Percentiles rank a stretch among this genome's conserved stretches.
Evolutionary conservation across 2,329 filamentous ascomycete species (phyloP).

Genomic region (Fusarium phyllophilum): DNA sequence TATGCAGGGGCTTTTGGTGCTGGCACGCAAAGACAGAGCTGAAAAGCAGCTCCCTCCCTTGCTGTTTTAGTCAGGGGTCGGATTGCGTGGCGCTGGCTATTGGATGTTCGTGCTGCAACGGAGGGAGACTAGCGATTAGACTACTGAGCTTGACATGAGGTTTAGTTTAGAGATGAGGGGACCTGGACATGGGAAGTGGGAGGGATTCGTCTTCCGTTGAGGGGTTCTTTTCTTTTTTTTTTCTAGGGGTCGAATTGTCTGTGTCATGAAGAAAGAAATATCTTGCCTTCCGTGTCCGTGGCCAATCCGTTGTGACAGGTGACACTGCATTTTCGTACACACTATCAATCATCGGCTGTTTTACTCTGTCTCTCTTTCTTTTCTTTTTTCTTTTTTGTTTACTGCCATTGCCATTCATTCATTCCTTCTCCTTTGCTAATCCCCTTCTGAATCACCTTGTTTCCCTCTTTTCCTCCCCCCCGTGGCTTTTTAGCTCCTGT

Average conservation of each 20-base stretch:
- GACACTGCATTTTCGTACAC: background rate
- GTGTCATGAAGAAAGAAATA: background rate
- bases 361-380: background rate
- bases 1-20: background rate
- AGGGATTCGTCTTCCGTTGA: background rate
- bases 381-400: background rate
- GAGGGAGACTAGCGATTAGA: background rate
- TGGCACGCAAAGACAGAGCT: background rate
- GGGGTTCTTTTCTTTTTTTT: background rate
- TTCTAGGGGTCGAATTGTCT: background rate
- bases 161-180: background rate
- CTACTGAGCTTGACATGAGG: background rate
- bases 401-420: background rate
- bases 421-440: background rate
- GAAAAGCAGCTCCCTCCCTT: slow-evolving; percentile 12
- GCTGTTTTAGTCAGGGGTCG: background rate
- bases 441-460: background rate
- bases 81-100: background rate
- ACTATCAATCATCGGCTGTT: background rate
- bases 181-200: background rate
- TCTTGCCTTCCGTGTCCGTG: background rate
- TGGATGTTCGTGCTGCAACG: background rate
- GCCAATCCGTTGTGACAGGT: background rate
- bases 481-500: background rate
- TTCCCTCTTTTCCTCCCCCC: background rate